Evolutionary conservation across 306 rosid species (phyloP).

Genomic region (Sicyos baderoa): DNA sequence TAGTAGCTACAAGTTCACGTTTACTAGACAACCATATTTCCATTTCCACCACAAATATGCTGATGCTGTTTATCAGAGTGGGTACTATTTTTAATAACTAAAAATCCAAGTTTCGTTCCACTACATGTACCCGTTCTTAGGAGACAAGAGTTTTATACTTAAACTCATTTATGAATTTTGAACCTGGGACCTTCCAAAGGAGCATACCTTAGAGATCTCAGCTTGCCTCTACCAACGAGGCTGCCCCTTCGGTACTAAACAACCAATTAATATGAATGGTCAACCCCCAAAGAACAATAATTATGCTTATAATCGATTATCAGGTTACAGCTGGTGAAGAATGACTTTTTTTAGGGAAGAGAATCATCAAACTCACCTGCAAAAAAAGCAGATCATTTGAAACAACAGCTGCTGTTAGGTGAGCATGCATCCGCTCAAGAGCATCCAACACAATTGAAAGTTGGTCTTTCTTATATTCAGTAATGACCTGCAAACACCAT

Average conservation of each 20-base stretch:
- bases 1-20: not conserved
- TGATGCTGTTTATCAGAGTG: too few relatives aligned
- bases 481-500: conserved; percentile 42
- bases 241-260: not conserved
- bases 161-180: too few relatives aligned
- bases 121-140: too few relatives aligned
- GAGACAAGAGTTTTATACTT: too few relatives aligned
- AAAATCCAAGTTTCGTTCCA: too few relatives aligned
- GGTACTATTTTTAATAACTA: too few relatives aligned
- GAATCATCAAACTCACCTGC: conserved; percentile 49
- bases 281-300: not conserved
- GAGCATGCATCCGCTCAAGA: conserved; percentile 86
- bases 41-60: not conserved
- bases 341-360: not conserved
- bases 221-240: too few relatives aligned
- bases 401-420: conserved; percentile 85
- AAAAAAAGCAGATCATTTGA: conserved; percentile 74
- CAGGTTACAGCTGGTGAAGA: not conserved
- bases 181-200: too few relatives aligned
- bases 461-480: conserved; percentile 62
- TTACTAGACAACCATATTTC: not conserved
- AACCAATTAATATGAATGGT: not conserved
- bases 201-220: too few relatives aligned
- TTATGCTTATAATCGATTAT: not conserved
- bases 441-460: conserved; percentile 67